Base-by-base conservation (phyloP, 768 basidiomycete species). In the Tulasnella calospora region DNA sequence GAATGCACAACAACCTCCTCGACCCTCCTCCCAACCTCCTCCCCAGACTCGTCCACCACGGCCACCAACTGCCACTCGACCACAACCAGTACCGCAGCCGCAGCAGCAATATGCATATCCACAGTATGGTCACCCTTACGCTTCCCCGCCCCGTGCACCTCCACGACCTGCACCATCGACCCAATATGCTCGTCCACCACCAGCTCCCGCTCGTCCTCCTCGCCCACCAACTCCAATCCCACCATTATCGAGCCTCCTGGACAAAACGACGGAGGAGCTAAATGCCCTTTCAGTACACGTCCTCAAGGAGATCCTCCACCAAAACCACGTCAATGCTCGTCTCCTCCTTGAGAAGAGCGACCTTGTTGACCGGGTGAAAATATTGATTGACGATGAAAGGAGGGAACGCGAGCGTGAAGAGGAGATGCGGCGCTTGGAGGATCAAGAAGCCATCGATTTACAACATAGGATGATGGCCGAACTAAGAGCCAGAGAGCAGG, bases 281-380 rank as follows among this genome's bases (percentile, higher is more conserved):
- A 83, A 87, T 1, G 84, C 87, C 3, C 86, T 97, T 19, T 89
- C 92, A 9, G 89, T 96, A 76, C 85, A 89, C 33, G 85, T 87
- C n/a, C 86, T 98, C 71, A 98, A 98, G 83, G 87, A 87, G 2
- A 88, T 97, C 27, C 84, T 98, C 17, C 94, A 96, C 80, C 94
- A 92, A 77, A 84, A 85, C 57, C 81, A 82, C 55, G 93, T 93
- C 21, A 84, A 85, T 81, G 85, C 87, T 61, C 86, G 91, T 82
- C 83, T 88, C 76, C 82, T 96, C 1, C 85, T 97, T n/a, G 96
- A 98, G 86, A 98, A 98, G 86, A 85, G 87, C 33, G 94, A 95
- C 73, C 84, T 95, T n/a, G 93, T 95, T 19, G 86, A 84, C 61
- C 92, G 92, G 82, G 94, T 94, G 35, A 81, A 85, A 77, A 85